phyloP scores from a whole-genome alignment of 192 early-diverging fungal species.

The Diversispora eburnea region DNA sequence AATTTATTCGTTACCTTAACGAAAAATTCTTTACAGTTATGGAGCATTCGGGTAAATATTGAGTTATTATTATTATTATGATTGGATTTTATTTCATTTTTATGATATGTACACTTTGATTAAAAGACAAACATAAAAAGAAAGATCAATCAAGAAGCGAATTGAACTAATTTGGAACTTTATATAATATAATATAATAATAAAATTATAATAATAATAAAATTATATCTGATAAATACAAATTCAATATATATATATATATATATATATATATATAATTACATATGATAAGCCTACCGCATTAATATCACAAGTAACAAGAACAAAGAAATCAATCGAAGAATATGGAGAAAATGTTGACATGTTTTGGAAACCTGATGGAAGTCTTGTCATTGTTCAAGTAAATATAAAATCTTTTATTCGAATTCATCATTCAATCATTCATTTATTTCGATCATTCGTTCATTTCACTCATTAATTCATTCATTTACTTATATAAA shows the following conservation, averaged over 20 bases:
- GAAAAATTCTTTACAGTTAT: slow-evolving; percentile 57
- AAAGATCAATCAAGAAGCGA: too few relatives aligned
- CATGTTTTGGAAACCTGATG: slow-evolving; percentile 74
- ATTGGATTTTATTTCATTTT: not conserved
- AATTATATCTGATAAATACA: not conserved
- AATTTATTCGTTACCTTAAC: slow-evolving; percentile 62
- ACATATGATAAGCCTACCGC: slow-evolving; percentile 52
- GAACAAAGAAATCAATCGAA: slow-evolving; percentile 58
- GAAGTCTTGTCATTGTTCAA: slow-evolving; percentile 57
- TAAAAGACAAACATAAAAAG: too few relatives aligned
- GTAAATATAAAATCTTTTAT: slow-evolving; percentile 41
- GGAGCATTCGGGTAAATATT: slow-evolving; percentile 56
- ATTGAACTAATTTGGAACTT: slow-evolving; percentile 3
- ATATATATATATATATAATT: not conserved
- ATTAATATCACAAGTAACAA: slow-evolving; percentile 58
- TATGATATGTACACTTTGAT: not conserved
- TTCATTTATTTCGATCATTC: slow-evolving; percentile 7
- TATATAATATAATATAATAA: not conserved
- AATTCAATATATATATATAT: not conserved
- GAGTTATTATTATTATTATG: not conserved
- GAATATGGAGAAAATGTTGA: slow-evolving; percentile 73
- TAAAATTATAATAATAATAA: too few relatives aligned
- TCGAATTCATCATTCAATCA: slow-evolving; percentile 15
- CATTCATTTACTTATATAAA: not conserved
- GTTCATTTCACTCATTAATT: not conserved